Conservation (phyloP, 1,139 yeast genomes). For the Geotrichum bryndzae region DNA sequence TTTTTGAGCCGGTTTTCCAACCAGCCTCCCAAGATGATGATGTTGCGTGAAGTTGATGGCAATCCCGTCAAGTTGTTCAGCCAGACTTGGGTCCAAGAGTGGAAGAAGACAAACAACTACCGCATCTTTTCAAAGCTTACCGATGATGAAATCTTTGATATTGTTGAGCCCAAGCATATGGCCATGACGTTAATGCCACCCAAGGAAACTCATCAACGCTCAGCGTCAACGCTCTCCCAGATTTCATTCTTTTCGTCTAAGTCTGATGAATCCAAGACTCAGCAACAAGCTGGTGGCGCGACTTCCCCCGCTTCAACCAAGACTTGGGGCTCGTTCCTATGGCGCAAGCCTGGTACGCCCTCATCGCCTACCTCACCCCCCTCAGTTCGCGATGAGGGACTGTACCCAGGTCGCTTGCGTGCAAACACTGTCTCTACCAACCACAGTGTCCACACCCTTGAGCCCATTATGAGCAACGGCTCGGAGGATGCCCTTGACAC, state of each 20-base stretch:
- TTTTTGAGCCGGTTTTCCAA: conserved; percentile 44
- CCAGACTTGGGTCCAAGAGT: conserved; percentile 49
- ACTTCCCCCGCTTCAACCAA: conserved; percentile 3
- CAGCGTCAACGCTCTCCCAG: conserved; percentile 2
- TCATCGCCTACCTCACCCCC: background rate
- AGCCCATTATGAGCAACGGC: conserved; percentile 1
- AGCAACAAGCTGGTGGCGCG: background rate
- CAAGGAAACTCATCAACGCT: conserved; percentile 7
- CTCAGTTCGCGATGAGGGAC: conserved; percentile 1
- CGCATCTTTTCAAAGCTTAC: conserved; percentile 64
- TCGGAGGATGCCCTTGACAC: background rate
- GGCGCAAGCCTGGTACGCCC: conserved; percentile 6
- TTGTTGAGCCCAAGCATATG: conserved; percentile 74
- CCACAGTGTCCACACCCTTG: conserved; percentile 1
- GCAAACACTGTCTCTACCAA: conserved; percentile 3
- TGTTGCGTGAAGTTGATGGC: conserved; percentile 33
- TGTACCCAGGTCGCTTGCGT: background rate
- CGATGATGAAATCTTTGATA: conserved; percentile 84
- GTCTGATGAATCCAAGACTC: background rate
- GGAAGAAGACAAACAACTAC: conserved; percentile 66
- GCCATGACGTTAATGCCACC: conserved; percentile 20
- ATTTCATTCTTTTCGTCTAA: background rate
- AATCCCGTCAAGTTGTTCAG: conserved; percentile 49
- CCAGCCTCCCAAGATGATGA: conserved; percentile 33
- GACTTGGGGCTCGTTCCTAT: conserved; percentile 14